A percentile compares a stretch with the other conserved stretches of the same genome.
These are phyloP conservation scores for Fusarium verrucosum DNA, from an alignment of 2,329 filamentous ascomycete genomes.

Conservation along the genomic window DNA sequence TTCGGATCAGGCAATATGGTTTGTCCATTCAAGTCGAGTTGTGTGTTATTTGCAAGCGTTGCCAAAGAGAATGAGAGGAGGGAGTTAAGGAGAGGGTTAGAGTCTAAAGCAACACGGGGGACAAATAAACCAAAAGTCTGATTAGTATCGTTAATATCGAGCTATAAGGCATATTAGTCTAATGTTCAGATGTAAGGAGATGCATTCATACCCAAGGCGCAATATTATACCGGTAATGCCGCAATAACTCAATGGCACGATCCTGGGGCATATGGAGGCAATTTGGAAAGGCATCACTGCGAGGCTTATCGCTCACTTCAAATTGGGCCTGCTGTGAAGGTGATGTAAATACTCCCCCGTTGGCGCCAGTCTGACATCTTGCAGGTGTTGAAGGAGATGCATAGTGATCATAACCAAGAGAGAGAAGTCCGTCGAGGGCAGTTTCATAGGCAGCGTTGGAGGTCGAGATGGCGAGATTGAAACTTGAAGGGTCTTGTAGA, in stretches of 20 bases:
- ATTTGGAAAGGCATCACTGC: constrained; percentile 32
- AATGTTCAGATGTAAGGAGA: neutral
- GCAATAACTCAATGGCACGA: constrained; percentile 47
- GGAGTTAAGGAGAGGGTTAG: constrained; percentile 39
- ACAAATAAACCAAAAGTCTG: constrained; percentile 54
- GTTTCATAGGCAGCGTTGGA: constrained; percentile 46
- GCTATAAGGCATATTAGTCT: constrained; percentile 40
- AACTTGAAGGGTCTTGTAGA: constrained; percentile 9
- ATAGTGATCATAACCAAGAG: constrained; percentile 46
- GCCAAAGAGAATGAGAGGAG: constrained; percentile 41
- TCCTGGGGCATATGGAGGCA: constrained; percentile 42
- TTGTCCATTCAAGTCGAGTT: constrained; percentile 14
- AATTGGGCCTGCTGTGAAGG: constrained; percentile 6
- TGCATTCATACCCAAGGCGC: constrained; percentile 54
- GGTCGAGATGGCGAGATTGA: constrained; percentile 34
- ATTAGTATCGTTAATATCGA: constrained; percentile 54
- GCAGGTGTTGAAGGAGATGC: constrained; percentile 8
- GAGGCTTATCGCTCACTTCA: constrained; percentile 7
- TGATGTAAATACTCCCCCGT: constrained; percentile 17
- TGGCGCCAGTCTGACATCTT: constrained; percentile 11
- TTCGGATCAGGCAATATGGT: constrained; percentile 10
- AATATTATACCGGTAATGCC: constrained; percentile 57
- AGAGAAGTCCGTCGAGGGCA: constrained; percentile 48
- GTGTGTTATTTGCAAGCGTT: constrained; percentile 24
- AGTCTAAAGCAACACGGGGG: constrained; percentile 45